Evolutionary conservation across 495 filamentous ascomycete species (phyloP).

Genomic region (Astrothelium subdiscretum): DNA sequence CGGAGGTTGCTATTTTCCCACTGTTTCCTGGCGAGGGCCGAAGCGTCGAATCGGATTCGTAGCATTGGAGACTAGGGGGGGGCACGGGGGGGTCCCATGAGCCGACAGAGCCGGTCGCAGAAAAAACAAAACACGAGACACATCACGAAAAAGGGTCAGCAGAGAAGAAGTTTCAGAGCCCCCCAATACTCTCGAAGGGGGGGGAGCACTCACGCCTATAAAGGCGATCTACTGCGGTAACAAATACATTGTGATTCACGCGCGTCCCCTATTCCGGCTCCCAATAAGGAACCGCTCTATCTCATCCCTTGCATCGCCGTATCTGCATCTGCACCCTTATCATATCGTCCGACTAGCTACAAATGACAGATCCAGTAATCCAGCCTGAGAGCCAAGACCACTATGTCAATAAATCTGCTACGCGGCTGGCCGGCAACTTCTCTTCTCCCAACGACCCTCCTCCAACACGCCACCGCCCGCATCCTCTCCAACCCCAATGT

Average conservation of each 20-base stretch:
- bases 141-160: background rate
- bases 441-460: slow-evolving; percentile 52
- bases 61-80: background rate
- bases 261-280: background rate
- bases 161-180: background rate
- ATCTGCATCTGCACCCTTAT: background rate
- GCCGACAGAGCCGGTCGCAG: background rate
- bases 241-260: background rate
- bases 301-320: background rate
- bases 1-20: background rate
- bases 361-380: background rate
- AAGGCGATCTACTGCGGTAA: background rate
- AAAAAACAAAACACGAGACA: background rate
- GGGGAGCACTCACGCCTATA: background rate
- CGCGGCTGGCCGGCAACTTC: slow-evolving; percentile 59
- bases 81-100: background rate
- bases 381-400: background rate
- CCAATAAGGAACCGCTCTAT: background rate
- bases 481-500: slow-evolving; percentile 49
- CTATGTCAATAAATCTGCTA: slow-evolving; percentile 47
- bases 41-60: background rate
- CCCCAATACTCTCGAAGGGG: background rate
- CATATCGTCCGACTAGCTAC: background rate
- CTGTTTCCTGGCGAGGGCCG: background rate
- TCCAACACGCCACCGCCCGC: slow-evolving; percentile 42